phyloP scores from a whole-genome alignment of 768 basidiomycete species.

The Mycena indigotica region DNA sequence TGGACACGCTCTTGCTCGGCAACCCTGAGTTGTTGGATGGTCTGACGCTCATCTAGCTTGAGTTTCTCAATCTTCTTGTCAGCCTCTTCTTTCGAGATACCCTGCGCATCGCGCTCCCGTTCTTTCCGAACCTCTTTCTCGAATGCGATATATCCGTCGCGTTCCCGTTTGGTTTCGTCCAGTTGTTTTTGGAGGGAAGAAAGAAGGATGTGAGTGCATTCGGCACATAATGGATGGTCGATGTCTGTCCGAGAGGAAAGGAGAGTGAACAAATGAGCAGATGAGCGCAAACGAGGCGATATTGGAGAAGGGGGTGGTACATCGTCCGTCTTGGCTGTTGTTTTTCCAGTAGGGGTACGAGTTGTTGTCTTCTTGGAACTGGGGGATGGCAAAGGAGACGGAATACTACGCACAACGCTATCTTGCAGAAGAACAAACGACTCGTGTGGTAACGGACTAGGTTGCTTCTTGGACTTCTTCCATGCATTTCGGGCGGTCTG shows the following conservation, averaged over 20 bases:
- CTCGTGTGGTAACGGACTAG: slow-evolving; percentile 66
- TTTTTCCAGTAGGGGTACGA: slow-evolving; percentile 18
- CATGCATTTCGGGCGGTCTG: slow-evolving; percentile 57
- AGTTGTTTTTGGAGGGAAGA: slow-evolving; percentile 74
- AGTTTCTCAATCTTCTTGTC: slow-evolving; percentile 74
- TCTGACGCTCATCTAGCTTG: slow-evolving; percentile 66
- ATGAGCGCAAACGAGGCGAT: slow-evolving; percentile 77
- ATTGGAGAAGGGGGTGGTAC: slow-evolving; percentile 64
- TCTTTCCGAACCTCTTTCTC: slow-evolving; percentile 86
- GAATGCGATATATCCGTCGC: slow-evolving; percentile 92
- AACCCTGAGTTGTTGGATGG: slow-evolving; percentile 71
- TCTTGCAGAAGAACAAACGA: slow-evolving; percentile 92
- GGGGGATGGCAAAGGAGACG: slow-evolving; percentile 50
- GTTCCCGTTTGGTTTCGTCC: slow-evolving; percentile 88
- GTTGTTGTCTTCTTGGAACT: slow-evolving; percentile 46
- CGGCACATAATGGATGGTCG: slow-evolving; percentile 93
- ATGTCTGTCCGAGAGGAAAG: slow-evolving; percentile 77
- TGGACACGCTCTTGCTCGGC: slow-evolving; percentile 78
- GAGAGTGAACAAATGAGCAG: slow-evolving; percentile 72
- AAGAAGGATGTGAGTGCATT: slow-evolving; percentile 86
- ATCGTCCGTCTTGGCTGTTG: not conserved
- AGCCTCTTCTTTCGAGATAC: slow-evolving; percentile 61
- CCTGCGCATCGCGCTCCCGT: slow-evolving; percentile 69
- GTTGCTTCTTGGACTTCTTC: slow-evolving; percentile 53
- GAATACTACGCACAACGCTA: slow-evolving; percentile 73